Evolutionary conservation across 2,329 filamentous ascomycete species (phyloP), one percentile per base, ranked within the genome.

Genomic region (Neonectria hederae): DNA sequence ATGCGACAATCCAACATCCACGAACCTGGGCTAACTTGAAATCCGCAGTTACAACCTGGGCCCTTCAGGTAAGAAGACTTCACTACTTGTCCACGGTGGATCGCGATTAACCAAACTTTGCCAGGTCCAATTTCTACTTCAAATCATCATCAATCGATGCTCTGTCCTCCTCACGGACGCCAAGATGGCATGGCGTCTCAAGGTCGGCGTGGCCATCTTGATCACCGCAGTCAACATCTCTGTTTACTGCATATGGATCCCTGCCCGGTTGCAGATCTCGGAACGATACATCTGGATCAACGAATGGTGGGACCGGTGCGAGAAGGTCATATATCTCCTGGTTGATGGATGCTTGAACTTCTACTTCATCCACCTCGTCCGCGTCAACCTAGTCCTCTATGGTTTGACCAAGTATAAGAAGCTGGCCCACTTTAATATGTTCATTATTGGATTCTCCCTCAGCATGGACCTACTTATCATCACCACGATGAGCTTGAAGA

Each of bases 401-500:
- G 72, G 72, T 5, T 56, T 74, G 8, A 69, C 69, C 9, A 74
- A 74, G 54, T 74, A 73, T 17, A 71, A 61, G 40, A 67, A 64
- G 40, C 58, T 74, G 26, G 71, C 72, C 24, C 70, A 69, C 45
- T 74, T 74, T 13, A 74, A 74, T 30, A 74, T 74, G 68, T 73
- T 74, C 21, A 74, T 74, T 26, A 74, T 74, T 38, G 61, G 69
- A 2, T 74, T 74, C 26, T 74, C 72, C 1, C 46, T 74, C 4
- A 71, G 72, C 35, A 74, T 74, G 72, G 72, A 74, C 38, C 54
- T 74, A 0, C 68, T 74, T 7, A 73, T 74, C 1, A 72, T 74
- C 7, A 9, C 71, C 17, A 74, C 74, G 72, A 74, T 74, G 72
- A 74, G 72, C 54, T 19, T 74, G 43, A 60, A 52, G 6, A 75